These are phyloP conservation scores for Leishmania tarentolae DNA, from an alignment of 208 protist genomes.

Conservation along the genomic window DNA sequence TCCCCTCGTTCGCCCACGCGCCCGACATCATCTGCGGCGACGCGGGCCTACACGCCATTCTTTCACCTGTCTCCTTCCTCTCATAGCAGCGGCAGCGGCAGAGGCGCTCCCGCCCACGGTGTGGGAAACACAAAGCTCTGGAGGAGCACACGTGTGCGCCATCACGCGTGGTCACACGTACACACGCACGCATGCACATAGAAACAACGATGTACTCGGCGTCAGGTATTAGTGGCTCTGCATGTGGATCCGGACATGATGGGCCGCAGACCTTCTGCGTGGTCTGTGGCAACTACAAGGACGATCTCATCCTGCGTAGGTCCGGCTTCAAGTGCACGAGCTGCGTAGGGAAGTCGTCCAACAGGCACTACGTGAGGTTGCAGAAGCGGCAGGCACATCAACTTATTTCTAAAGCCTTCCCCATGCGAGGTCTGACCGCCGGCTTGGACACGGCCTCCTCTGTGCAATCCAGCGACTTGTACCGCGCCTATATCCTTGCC, in stretches of 20 bases:
- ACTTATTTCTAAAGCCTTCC: conserved; percentile 18
- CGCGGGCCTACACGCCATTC: not conserved
- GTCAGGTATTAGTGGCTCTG: not conserved
- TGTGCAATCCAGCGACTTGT: not conserved
- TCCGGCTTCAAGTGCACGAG: conserved; percentile 58
- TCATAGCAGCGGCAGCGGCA: not conserved
- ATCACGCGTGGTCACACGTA: not conserved
- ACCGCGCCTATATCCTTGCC: not conserved
- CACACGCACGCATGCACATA: too few relatives aligned
- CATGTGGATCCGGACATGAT: not conserved
- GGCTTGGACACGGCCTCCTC: not conserved
- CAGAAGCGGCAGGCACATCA: conserved; percentile 50
- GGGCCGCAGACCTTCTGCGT: conserved; percentile 47
- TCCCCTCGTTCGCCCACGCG: not conserved
- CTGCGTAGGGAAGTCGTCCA: conserved; percentile 55
- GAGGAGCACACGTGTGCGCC: not conserved
- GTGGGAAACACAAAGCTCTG: not conserved
- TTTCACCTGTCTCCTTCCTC: not conserved
- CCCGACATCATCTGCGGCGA: not conserved
- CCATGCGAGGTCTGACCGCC: not conserved
- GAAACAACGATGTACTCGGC: not conserved
- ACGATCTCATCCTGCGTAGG: conserved; percentile 44
- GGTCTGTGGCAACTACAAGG: conserved; percentile 49
- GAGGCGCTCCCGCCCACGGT: not conserved
- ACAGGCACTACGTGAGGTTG: conserved; percentile 38